A percentile compares a stretch with the other conserved stretches of the same genome.
phyloP scores from a whole-genome alignment of 2,329 filamentous ascomycete genomes.

The Aspergillus eucalypticola region DNA sequence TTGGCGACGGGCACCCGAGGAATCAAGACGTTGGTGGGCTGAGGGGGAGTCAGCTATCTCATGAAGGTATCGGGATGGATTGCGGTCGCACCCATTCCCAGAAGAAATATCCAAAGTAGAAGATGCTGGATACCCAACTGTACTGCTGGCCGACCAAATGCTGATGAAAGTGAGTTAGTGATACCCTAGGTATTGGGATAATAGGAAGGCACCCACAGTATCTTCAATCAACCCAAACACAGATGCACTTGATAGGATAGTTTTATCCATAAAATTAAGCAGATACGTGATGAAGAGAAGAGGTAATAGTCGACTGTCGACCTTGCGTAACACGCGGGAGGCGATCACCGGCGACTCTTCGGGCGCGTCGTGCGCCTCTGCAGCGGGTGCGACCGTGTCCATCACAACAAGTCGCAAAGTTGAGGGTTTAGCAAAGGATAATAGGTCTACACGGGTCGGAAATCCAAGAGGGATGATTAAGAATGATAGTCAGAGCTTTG shows the following conservation, averaged over 20 bases:
- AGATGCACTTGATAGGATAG: slow-evolving; percentile 56
- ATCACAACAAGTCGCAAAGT: not conserved
- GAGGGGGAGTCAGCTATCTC: slow-evolving; percentile 12
- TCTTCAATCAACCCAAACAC: slow-evolving; percentile 59
- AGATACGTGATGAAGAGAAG: slow-evolving; percentile 60
- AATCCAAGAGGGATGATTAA: too few relatives aligned
- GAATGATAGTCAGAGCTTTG: not conserved
- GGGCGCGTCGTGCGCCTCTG: not conserved
- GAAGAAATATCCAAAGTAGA: slow-evolving; percentile 54
- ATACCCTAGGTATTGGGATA: too few relatives aligned
- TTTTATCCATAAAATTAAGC: slow-evolving; percentile 65
- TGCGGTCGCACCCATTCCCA: slow-evolving; percentile 33
- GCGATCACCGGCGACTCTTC: not conserved
- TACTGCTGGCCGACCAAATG: slow-evolving; percentile 54
- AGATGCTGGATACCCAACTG: slow-evolving; percentile 54
- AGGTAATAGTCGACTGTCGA: slow-evolving; percentile 58
- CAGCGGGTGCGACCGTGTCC: not conserved
- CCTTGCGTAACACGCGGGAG: slow-evolving; percentile 51
- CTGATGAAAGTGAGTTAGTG: slow-evolving; percentile 20
- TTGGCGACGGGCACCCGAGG: slow-evolving; percentile 53
- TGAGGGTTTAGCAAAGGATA: too few relatives aligned
- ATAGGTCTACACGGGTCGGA: not conserved
- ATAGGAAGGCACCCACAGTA: slow-evolving; percentile 20
- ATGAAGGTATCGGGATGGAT: too few relatives aligned
- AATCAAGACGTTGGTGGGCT: slow-evolving; percentile 42